These are phyloP conservation scores for Suhomyces faveliae DNA, from an alignment of 805 yeast genomes.

Conservation along the genomic window DNA sequence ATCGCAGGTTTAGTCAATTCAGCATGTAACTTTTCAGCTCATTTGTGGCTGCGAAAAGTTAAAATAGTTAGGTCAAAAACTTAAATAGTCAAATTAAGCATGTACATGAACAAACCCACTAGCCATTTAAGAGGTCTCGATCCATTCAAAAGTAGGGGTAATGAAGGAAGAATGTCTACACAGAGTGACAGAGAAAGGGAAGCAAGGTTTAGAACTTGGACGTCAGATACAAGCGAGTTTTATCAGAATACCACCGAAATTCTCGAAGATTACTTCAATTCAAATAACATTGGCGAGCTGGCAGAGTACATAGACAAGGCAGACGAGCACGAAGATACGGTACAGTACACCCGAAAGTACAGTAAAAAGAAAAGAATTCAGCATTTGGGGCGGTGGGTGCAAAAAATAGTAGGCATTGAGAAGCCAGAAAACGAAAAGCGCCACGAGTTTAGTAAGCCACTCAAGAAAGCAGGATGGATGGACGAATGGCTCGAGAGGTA, in stretches of 20 bases:
- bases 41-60: not conserved
- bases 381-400: not conserved
- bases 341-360: not conserved
- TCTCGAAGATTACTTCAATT: not conserved
- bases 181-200: no score
- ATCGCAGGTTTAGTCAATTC: no score
- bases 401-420: not conserved
- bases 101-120: not conserved
- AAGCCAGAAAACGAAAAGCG: not conserved
- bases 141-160: not conserved
- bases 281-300: not conserved
- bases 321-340: not conserved
- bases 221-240: not conserved
- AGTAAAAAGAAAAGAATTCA: not conserved
- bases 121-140: not conserved
- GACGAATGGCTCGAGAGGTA: conserved; percentile 1
- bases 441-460: no score
- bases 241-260: not conserved
- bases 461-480: not conserved
- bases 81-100: no score
- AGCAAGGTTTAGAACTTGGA: not conserved
- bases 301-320: not conserved
- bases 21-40: no score
- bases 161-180: not conserved
- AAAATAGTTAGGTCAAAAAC: not conserved